Evolutionary conservation across 441 rosid genomes (phyloP).

Genomic region (Populus hybrid): DNA sequence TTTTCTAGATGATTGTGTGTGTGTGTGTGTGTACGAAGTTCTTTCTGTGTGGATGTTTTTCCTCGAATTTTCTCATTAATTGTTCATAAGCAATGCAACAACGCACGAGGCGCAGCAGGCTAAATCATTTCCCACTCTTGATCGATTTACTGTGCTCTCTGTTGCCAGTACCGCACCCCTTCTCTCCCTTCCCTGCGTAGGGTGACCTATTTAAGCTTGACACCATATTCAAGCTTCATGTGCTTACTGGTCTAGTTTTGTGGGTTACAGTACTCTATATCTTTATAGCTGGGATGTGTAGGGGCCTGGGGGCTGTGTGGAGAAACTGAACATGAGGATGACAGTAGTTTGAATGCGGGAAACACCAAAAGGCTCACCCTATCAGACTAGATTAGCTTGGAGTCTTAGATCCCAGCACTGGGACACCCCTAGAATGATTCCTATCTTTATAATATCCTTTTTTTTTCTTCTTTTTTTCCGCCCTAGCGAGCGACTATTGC

Average conservation of each 20-base stretch:
- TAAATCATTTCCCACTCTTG: background rate
- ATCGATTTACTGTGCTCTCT: background rate
- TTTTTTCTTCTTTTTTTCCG: constrained; percentile 21
- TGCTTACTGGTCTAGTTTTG: background rate
- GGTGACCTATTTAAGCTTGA: background rate
- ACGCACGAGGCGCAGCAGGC: background rate
- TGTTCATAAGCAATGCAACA: background rate
- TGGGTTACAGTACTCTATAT: background rate
- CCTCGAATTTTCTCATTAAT: background rate
- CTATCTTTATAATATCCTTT: constrained; percentile 10
- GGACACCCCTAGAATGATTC: constrained; percentile 27
- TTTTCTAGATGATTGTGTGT: background rate
- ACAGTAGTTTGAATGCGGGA: constrained; percentile 43
- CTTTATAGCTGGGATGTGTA: constrained; percentile 25
- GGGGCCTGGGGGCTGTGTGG: constrained; percentile 37
- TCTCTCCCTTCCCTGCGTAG: background rate
- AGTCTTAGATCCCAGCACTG: constrained; percentile 35
- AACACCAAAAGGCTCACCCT: constrained; percentile 32
- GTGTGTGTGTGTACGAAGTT: background rate
- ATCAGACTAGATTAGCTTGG: constrained; percentile 24
- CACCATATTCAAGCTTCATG: background rate
- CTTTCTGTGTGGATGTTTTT: background rate
- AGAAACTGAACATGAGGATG: constrained; percentile 28
- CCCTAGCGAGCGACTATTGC: constrained; percentile 25
- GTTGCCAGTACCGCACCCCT: background rate